Evolutionary conservation across 371 early-diverging fungal species (phyloP).

Genomic region (Mortierella sp.): DNA sequence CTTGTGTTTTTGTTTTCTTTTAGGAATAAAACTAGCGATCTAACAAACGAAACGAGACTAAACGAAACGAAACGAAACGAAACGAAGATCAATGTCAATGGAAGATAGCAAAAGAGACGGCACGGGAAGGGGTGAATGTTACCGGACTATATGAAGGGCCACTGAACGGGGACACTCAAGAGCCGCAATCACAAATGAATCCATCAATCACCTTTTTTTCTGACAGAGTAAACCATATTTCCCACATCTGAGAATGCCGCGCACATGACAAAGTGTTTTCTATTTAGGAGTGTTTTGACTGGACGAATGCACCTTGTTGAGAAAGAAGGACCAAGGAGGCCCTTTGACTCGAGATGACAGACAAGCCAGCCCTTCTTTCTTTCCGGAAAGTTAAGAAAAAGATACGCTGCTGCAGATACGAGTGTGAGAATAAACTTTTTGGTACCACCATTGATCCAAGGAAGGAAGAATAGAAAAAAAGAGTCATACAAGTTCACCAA

Average conservation of each 20-base stretch:
- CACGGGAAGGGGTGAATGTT: neutral
- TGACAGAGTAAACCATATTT: neutral
- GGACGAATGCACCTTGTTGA: neutral
- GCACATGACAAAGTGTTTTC: conserved; percentile 3
- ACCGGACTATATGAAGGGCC: neutral
- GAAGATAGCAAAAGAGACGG: neutral
- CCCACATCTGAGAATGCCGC: neutral
- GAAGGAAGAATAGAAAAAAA: neutral
- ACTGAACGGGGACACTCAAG: neutral
- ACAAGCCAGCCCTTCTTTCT: neutral
- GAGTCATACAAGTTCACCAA: conserved; percentile 17
- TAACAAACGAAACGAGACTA: too few species aligned
- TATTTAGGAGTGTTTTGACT: neutral
- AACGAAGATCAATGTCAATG: neutral
- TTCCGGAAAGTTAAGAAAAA: neutral
- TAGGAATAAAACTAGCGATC: neutral
- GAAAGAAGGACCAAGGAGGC: neutral
- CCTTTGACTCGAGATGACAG: conserved; percentile 2
- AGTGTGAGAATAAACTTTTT: conserved; percentile 7
- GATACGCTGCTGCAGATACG: neutral
- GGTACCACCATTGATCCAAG: neutral
- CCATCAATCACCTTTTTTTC: neutral
- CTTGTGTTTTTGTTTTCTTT: neutral
- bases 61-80: neutral
- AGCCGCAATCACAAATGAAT: neutral